Evolutionary conservation across 2,329 filamentous ascomycete genomes (phyloP), one percentile per base, ranked within the genome.

Genomic region (Colletotrichum sp.): DNA sequence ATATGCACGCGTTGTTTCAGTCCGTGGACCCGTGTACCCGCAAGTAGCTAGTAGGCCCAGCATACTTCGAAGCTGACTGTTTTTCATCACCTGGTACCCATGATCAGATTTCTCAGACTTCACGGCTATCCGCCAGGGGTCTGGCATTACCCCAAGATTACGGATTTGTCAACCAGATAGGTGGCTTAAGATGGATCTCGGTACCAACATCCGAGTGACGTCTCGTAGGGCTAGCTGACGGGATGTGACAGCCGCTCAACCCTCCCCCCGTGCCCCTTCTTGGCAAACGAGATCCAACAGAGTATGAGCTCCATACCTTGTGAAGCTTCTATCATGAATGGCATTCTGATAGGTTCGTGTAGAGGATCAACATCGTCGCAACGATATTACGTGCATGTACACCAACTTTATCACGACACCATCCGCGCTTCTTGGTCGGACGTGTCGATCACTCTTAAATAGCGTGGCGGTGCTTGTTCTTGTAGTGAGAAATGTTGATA

Each of bases 61-160:
- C 44, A 52, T 52, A 52, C 44, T 52, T 52, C 44, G n/a, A 52
- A 52, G n/a, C 44, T 52, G 44, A 52, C 44, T 52, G 44, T 52
- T 22, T 52, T 13, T 4, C 44, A 6, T 52, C 44, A 52, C 44
- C 44, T 52, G 44, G 44, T 52, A 52, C 44, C 44, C 44, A 52
- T 52, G 44, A 25, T 22, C 6, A 52, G 44, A 52, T 52, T 52
- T 52, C n/a, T 22, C 44, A 52, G 44, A 52, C 44, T 22, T 52
- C 44, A 52, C n/a, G 6, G 44, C 44, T 52, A 2, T 25, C 44
- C 6, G 13, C 44, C 44, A 22, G 44, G 44, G n/a, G 11, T 25
- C n/a, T 22, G 6, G 44, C 1, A 22, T 5, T 52, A 52, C 6
- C n/a, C 44, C 44, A 22, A 52, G n/a, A 8, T 22, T 8, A 52